Conservation (phyloP, 345 rosid genomes). For the Firmiana major region DNA sequence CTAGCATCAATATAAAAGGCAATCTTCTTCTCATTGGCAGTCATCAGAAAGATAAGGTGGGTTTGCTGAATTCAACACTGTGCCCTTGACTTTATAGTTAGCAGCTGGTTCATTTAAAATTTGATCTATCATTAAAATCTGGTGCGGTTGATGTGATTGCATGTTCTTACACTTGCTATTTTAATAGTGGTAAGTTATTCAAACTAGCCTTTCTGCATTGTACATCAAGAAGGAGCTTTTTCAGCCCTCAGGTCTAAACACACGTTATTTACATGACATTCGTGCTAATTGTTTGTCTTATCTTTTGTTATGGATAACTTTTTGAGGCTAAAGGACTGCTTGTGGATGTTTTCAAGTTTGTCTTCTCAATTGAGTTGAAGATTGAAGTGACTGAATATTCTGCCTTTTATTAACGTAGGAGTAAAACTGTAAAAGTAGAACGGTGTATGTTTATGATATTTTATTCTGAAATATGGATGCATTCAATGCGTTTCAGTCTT, state of each 20-base stretch:
- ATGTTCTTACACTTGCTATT: neutral
- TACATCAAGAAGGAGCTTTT: neutral
- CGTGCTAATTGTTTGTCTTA: neutral
- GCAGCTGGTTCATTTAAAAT: neutral
- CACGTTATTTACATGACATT: neutral
- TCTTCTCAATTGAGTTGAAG: neutral
- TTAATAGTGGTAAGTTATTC: neutral
- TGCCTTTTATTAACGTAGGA: neutral
- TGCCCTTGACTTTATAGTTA: neutral
- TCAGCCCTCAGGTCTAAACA: neutral
- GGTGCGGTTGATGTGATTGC: neutral
- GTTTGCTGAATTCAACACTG: neutral
- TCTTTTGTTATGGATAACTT: neutral
- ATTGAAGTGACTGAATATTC: neutral
- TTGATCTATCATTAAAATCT: neutral
- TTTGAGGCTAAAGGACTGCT: neutral
- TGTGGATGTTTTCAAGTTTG: neutral
- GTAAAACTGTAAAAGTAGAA: conserved; percentile 2
- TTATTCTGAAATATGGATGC: neutral
- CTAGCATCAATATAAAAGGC: conserved; percentile 81
- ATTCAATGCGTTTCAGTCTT: neutral
- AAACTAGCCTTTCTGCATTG: neutral
- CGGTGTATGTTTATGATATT: neutral
- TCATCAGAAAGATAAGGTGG: conserved; percentile 84
- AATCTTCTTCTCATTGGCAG: conserved; percentile 87